phyloP scores from a whole-genome alignment of 2,329 filamentous ascomycete genomes.

The Ascochyta lentis region DNA sequence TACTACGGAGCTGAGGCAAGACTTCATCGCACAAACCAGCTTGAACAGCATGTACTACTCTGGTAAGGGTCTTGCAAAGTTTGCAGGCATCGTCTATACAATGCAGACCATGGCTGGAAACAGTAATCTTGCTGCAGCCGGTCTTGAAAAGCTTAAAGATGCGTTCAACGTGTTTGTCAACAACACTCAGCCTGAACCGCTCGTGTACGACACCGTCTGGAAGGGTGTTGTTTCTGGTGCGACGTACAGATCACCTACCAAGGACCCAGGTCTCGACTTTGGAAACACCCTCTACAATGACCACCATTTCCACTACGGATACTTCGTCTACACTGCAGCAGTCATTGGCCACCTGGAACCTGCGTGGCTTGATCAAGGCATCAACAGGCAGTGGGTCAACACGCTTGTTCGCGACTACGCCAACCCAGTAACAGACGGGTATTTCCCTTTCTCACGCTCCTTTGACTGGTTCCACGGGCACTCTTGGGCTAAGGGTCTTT shows the following conservation, averaged over 20 bases:
- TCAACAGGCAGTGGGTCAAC: conserved; percentile 83
- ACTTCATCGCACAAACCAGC: conserved; percentile 76
- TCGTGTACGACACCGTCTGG: conserved; percentile 70
- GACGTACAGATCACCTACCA: conserved; percentile 56
- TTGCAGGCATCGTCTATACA: conserved; percentile 55
- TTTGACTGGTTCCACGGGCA: conserved; percentile 96
- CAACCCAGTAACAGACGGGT: conserved; percentile 73
- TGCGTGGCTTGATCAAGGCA: conserved; percentile 67
- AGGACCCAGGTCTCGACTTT: conserved; percentile 73
- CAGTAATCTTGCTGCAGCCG: conserved; percentile 59
- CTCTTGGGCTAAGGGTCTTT: conserved; percentile 88
- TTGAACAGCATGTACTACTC: conserved; percentile 94
- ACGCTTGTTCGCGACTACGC: conserved; percentile 81
- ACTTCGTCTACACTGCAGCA: conserved; percentile 88
- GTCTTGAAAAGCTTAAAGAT: conserved; percentile 59
- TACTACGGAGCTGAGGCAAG: conserved; percentile 73
- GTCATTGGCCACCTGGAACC: conserved; percentile 84
- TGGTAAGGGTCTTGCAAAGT: conserved; percentile 61
- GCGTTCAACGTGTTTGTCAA: conserved; percentile 58
- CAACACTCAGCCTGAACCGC: conserved; percentile 57
- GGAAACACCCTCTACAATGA: conserved; percentile 86
- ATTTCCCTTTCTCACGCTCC: conserved; percentile 73
- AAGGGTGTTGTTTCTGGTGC: conserved; percentile 83
- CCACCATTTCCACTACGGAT: conserved; percentile 75
- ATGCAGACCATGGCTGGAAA: conserved; percentile 66